phyloP scores from a whole-genome alignment of 2,329 filamentous ascomycete species.

The Aspergillus novoparasiticus region DNA sequence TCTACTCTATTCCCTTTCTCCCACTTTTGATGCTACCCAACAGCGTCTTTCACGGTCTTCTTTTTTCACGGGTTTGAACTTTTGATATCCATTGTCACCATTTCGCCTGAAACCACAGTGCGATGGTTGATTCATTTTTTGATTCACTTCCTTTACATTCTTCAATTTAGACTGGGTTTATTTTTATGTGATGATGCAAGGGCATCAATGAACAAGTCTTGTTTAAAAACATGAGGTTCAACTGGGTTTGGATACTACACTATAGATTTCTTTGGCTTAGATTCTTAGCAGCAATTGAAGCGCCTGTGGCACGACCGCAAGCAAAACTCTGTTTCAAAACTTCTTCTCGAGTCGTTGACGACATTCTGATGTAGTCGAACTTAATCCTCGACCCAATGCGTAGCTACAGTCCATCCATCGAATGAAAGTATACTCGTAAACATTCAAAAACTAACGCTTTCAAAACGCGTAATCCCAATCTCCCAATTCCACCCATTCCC shows the following conservation, averaged over 20 bases:
- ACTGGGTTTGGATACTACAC: slow-evolving; percentile 8
- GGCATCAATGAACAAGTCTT: slow-evolving; percentile 10
- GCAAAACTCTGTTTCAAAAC: background rate
- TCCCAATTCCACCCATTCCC: background rate
- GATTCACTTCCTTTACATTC: slow-evolving; percentile 2
- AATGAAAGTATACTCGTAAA: background rate
- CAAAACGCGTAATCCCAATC: background rate
- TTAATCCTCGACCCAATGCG: background rate
- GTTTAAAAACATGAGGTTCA: slow-evolving; percentile 2
- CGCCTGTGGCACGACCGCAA: background rate
- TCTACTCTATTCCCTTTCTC: slow-evolving; percentile 5
- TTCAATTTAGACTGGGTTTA: slow-evolving; percentile 13
- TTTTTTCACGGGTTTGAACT: slow-evolving; percentile 23
- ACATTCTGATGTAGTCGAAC: background rate
- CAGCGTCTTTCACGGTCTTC: background rate
- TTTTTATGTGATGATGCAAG: slow-evolving; percentile 12
- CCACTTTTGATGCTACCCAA: slow-evolving; percentile 1
- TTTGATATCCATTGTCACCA: slow-evolving; percentile 27
- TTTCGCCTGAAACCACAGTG: slow-evolving; percentile 1
- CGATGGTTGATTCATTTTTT: slow-evolving; percentile 3
- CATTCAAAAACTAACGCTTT: background rate
- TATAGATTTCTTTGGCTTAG: slow-evolving; percentile 5
- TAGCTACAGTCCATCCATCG: no score
- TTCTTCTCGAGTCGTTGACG: slow-evolving; percentile 4
- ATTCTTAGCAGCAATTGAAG: background rate